Conservation (phyloP, 2,329 filamentous ascomycete species). For the Paraconiothyrium brasiliense region DNA sequence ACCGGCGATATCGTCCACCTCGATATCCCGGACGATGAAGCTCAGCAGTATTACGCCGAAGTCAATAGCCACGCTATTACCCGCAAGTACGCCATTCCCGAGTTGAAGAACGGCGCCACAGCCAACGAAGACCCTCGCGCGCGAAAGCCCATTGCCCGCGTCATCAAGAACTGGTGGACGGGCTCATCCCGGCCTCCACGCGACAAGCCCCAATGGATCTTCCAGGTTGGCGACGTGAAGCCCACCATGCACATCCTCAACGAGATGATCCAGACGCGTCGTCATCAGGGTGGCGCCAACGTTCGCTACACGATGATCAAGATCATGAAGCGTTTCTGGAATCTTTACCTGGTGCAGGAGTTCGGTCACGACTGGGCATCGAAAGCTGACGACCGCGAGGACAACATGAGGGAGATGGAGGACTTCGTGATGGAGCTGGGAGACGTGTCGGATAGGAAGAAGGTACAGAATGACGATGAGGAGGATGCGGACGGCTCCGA, state of each 20-base stretch:
- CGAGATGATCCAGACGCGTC: background rate
- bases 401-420: background rate
- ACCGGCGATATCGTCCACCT: constrained; percentile 23
- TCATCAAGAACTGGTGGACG: constrained; percentile 12
- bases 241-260: background rate
- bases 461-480: background rate
- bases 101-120: constrained; percentile 24
- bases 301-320: background rate
- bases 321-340: constrained; percentile 4
- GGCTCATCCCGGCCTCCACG: background rate
- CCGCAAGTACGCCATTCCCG: constrained; percentile 9
- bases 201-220: background rate
- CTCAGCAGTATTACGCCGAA: constrained; percentile 3
- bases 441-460: background rate
- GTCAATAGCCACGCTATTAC: background rate
- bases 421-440: background rate
- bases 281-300: background rate
- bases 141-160: background rate
- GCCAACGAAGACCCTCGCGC: constrained; percentile 19
- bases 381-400: background rate
- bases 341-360: background rate
- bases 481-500: background rate
- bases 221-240: background rate
- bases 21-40: constrained; percentile 11
- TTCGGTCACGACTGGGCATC: background rate